Evolutionary conservation across 202 grass and related monocot genomes (phyloP).

Genomic region (Setaria viridis): DNA sequence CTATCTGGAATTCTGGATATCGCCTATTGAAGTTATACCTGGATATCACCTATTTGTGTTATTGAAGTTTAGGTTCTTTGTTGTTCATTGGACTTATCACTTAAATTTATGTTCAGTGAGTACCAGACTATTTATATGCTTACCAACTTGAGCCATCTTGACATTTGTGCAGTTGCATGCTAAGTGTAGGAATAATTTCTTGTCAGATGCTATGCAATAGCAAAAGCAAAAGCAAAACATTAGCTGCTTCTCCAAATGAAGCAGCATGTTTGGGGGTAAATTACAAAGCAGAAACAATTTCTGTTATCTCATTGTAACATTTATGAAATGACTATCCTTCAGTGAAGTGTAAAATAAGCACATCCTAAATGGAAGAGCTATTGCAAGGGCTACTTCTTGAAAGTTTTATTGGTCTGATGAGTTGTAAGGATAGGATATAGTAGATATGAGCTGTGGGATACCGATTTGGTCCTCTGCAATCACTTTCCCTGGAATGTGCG

Average conservation of each 20-base stretch:
- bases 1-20: neutral
- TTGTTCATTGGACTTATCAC: slow-evolving; percentile 1
- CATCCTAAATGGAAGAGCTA: slow-evolving; percentile 34
- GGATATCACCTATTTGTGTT: neutral
- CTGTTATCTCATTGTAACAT: neutral
- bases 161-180: slow-evolving; percentile 9
- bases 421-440: neutral
- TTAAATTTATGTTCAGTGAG: slow-evolving; percentile 21
- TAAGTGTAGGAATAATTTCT: neutral
- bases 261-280: slow-evolving; percentile 5
- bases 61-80: slow-evolving; percentile 26
- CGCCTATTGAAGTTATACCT: neutral
- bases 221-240: neutral
- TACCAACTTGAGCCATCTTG: neutral
- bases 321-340: slow-evolving; percentile 12
- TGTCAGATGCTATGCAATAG: neutral
- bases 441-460: slow-evolving; percentile 20
- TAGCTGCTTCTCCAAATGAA: slow-evolving; percentile 11
- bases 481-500: slow-evolving; percentile 9
- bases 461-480: slow-evolving; percentile 25
- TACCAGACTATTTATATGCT: slow-evolving; percentile 8
- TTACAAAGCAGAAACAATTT: neutral
- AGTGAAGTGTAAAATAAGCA: slow-evolving; percentile 21
- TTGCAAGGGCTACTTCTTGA: slow-evolving; percentile 26
- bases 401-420: slow-evolving; percentile 36